A percentile compares a stretch with the other conserved stretches of the same genome.
phyloP scores from a whole-genome alignment of 306 rosid genomes.

The Vigna hirtella region DNA sequence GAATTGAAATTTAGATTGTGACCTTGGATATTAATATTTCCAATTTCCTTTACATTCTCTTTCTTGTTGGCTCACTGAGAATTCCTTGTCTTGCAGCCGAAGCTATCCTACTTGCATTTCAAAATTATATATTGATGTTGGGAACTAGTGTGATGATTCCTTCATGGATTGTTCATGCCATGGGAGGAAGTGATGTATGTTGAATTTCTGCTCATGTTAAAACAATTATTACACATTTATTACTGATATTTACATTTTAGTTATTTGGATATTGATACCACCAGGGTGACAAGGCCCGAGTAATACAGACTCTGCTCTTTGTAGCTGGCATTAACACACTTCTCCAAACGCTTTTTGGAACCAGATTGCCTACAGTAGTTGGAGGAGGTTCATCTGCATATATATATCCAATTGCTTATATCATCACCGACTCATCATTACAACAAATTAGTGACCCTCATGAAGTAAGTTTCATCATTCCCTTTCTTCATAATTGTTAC shows the following conservation, averaged over 20 bases:
- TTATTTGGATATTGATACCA: constrained; percentile 41
- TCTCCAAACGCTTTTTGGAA: constrained; percentile 97
- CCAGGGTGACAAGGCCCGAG: constrained; percentile 94
- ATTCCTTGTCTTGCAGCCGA: constrained; percentile 70
- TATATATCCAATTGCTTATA: constrained; percentile 80
- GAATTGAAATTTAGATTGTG: constrained; percentile 23
- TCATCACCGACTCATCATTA: constrained; percentile 73
- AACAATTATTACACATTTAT: constrained; percentile 1
- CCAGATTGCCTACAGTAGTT: constrained; percentile 92
- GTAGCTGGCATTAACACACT: constrained; percentile 95
- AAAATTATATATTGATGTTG: constrained; percentile 92
- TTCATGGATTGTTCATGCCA: constrained; percentile 75
- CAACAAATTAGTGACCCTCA: constrained; percentile 71
- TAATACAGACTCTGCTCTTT: constrained; percentile 90
- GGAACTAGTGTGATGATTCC: constrained; percentile 98
- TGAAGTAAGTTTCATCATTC: constrained; percentile 66
- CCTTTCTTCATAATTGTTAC: constrained; percentile 14
- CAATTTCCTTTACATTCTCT: constrained; percentile 12
- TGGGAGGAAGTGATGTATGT: constrained; percentile 95
- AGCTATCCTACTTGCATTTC: constrained; percentile 88
- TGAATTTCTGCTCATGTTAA: constrained; percentile 28
- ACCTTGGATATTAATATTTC: not conserved
- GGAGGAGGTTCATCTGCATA: constrained; percentile 93
- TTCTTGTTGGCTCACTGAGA: constrained; percentile 37
- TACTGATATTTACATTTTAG: not conserved